Percentiles rank a stretch among this genome's conserved stretches.
Evolutionary conservation across 257 asterid genomes (phyloP).

Genomic region (Apocynum venetum): DNA sequence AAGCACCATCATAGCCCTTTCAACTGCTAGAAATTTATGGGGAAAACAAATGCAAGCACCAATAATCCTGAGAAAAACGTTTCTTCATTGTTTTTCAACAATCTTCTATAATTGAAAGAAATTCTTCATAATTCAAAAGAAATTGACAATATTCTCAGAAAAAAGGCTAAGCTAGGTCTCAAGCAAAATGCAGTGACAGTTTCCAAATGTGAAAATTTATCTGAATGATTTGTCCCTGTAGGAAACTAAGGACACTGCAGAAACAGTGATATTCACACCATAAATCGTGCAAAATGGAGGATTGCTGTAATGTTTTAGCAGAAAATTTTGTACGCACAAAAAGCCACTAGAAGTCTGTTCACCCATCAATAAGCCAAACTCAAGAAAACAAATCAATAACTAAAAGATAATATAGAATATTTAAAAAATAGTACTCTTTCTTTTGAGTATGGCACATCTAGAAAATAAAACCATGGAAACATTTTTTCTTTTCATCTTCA

Average conservation of each 20-base stretch:
- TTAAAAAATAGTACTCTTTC: background rate
- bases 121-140: background rate
- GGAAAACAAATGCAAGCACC: background rate
- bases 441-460: background rate
- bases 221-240: background rate
- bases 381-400: background rate
- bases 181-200: background rate
- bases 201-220: background rate
- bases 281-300: background rate
- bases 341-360: background rate
- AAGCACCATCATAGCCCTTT: slow-evolving; percentile 12
- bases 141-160: background rate
- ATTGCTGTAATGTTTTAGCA: background rate
- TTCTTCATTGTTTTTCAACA: background rate
- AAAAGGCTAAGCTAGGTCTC: background rate
- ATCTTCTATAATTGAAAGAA: background rate
- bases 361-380: background rate
- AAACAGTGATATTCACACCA: background rate
- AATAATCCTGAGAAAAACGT: background rate
- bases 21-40: background rate
- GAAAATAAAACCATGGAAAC: background rate
- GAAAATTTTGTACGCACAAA: background rate
- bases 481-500: background rate
- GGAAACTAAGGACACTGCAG: background rate
- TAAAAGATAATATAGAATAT: background rate